Conservation (phyloP, 1,284 basidiomycete species). For the Pyrrhoderma noxium region DNA sequence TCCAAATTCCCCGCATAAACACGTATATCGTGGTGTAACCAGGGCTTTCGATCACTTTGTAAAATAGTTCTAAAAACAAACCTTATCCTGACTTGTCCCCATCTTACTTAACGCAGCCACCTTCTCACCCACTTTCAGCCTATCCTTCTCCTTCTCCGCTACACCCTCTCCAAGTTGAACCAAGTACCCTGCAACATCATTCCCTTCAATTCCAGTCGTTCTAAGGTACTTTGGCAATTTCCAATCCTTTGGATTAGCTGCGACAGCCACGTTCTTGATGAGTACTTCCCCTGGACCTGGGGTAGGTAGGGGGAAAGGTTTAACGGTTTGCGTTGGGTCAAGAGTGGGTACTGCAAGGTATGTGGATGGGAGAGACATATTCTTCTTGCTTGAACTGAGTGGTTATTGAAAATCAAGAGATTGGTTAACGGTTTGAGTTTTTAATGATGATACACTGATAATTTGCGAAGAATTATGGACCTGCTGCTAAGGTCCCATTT, state of each 20-base stretch:
- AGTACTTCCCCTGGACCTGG: conserved; percentile 24
- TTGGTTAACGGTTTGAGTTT: too few species aligned
- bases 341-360: conserved; percentile 9
- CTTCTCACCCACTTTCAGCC: conserved; percentile 17
- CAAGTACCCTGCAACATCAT: conserved; percentile 17
- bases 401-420: too few species aligned
- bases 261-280: conserved; percentile 28
- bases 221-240: too few species aligned
- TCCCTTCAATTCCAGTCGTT: conserved; percentile 17
- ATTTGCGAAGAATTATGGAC: too few species aligned
- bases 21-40: too few species aligned
- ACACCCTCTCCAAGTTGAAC: conserved; percentile 15
- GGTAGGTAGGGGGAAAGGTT: conserved; percentile 14
- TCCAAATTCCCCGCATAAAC: too few species aligned
- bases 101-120: conserved; percentile 25
- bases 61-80: too few species aligned
- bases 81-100: conserved; percentile 6
- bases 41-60: too few species aligned
- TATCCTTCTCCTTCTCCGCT: conserved; percentile 10
- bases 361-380: conserved; percentile 1
- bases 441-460: too few species aligned
- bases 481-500: too few species aligned
- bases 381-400: too few species aligned
- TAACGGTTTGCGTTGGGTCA: conserved; percentile 3
- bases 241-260: conserved; percentile 29